Percentiles rank a stretch among this genome's conserved stretches.
phyloP scores from a whole-genome alignment of 495 filamentous ascomycete genomes.

The Hyaloscypha hepaticicola region DNA sequence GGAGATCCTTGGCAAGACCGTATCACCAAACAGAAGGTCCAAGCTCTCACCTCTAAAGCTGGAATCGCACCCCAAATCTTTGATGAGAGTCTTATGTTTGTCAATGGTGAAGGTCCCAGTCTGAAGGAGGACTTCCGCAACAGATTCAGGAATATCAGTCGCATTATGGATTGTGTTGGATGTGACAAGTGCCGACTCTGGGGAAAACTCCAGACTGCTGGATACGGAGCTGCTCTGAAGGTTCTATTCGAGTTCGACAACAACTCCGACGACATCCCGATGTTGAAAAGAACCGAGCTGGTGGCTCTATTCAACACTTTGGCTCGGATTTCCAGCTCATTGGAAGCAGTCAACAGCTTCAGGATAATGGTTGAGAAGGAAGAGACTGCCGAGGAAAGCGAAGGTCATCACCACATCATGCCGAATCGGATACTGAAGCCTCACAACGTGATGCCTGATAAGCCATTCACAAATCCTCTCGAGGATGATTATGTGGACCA shows the following conservation, averaged over 20 bases:
- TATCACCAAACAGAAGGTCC: constrained; percentile 75
- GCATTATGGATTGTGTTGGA: constrained; percentile 97
- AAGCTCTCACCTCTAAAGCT: constrained; percentile 67
- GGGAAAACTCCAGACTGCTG: constrained; percentile 96
- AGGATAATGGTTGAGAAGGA: constrained; percentile 62
- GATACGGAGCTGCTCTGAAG: constrained; percentile 93
- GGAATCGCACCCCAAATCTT: constrained; percentile 73
- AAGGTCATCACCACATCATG: constrained; percentile 15
- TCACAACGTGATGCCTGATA: constrained; percentile 31
- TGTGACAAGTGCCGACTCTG: constrained; percentile 98
- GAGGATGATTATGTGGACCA: constrained; percentile 40
- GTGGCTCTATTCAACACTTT: constrained; percentile 95
- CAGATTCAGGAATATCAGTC: constrained; percentile 92
- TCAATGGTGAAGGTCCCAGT: constrained; percentile 62
- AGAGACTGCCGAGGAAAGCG: constrained; percentile 33
- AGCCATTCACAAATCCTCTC: constrained; percentile 7
- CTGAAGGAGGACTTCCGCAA: constrained; percentile 98
- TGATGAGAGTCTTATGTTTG: constrained; percentile 94
- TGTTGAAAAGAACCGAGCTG: constrained; percentile 82
- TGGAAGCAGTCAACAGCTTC: constrained; percentile 74
- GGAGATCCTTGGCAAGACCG: constrained; percentile 78
- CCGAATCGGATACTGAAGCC: constrained; percentile 18
- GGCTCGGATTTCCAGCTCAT: constrained; percentile 74
- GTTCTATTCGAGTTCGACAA: constrained; percentile 93
- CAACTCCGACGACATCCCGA: constrained; percentile 65